Evolutionary conservation across 2,329 filamentous ascomycete species (phyloP), one percentile per base, ranked within the genome.

Genomic region (Ophiocordyceps unilateralis): DNA sequence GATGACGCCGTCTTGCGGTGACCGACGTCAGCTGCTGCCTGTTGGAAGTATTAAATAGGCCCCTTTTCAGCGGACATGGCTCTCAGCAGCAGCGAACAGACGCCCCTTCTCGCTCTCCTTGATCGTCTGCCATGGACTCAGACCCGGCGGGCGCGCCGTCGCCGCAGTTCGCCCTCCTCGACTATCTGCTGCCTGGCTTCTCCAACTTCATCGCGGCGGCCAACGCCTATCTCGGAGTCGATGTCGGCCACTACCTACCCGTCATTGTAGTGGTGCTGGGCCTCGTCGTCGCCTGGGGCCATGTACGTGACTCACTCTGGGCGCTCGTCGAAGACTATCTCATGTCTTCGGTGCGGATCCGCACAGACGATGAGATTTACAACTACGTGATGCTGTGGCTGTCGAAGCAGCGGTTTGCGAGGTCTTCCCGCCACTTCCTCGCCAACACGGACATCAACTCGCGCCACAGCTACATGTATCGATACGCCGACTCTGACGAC

Each of bases 331-430:
- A 71, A 37, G 51, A 61, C 6, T 63, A 81, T 50, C 69, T 80
- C 50, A 76, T 81, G 66, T 80, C 74, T 3, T 74, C 70, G 1
- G 78, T 79, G 17, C 74, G 79, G 50, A 72, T 85, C 34, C 70
- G 76, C 39, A 69, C 74, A 23, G 78, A 83, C 45, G 81, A 85
- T 50, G 80, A 84, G 55, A 74, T 81, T 44, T 84, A 82, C 62
- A 78, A 78, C 53, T 81, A 82, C 52, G 53, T 83, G 36, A 82
- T 83, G 76, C 68, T 67, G 22, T 84, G 80, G 80, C 68, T 83
- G 2, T 68, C 78, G 2, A 59, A 64, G 28, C 79, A 84, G 56
- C 57, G 61, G 4, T 82, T 83, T 49, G 67, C 76, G 19, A 67
- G 71, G 46, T 61, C 63, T 5, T 72, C 77, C 0, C 73, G 75